Evolutionary conservation across 1,139 yeast species (phyloP), one percentile per base, ranked within the genome.

Genomic region (Suhomyces ambrosiae): DNA sequence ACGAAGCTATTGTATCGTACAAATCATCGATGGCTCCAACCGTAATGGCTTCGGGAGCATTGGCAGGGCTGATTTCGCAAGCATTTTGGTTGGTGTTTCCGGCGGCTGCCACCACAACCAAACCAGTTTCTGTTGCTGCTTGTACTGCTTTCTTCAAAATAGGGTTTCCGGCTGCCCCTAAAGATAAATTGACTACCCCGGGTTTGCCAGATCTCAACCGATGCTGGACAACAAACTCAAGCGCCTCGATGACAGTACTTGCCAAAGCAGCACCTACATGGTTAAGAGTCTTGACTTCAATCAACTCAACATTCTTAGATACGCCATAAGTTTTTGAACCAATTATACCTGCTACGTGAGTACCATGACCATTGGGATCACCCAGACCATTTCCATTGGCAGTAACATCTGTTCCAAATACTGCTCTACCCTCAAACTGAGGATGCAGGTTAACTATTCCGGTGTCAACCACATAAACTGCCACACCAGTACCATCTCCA

Each of bases 291-390:
- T 87, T 88, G 10, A 89, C 79, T 29, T 82, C 92, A 7, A 85
- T 66, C 3, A 89, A 56, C 10, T 67, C 68, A 8, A 74, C 82
- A 14, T 73, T 61, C 52, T 89, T 89, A 8, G 96, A 86, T 1
- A 86, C 95, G 0, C 97, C 96, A 57, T 70, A 88, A 0, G 82
- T 77, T 25, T 57, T 61, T 0, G 96, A 86, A 0, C 94, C 96
- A 27, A 87, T 74, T n/a, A 88, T 60, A 0, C 97, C 96, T 0
- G 96, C 95, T 3, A 88, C 95, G 60, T 89, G 96, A 0, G 96
- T 87, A 1, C 86, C 86, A 54, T 86, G 94, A 0, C 94, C 92
- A 52, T 81, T 81, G 7, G 53, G 48, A 52, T 84, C 92, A 0
- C 85, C 21, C 21, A 18, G 21, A 6, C 21, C 84, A 0, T 63